Base-by-base conservation (phyloP, 1,139 yeast species). In the Magnusiomyces suaveolens region DNA sequence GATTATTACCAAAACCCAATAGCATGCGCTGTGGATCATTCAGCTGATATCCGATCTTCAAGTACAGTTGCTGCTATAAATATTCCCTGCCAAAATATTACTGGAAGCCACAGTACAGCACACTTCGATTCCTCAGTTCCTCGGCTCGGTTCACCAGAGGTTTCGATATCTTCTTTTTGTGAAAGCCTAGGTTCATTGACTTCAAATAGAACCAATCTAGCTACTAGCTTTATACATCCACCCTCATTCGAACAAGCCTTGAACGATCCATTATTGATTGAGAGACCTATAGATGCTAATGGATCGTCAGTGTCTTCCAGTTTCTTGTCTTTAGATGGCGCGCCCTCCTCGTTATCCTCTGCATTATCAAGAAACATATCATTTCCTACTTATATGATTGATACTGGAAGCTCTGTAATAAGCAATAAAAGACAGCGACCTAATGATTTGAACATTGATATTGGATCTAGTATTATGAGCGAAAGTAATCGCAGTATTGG, bases 201-300 rank as follows among this genome's bases (percentile, higher is more conserved):
- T 8, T 18, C 18, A 10, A 4, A 10, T 36, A 18, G 41, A 29
- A 29, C 10, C 41, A n/a, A 16, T 8, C 12, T 8, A 6, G 36
- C 36, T 6, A 12, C 6, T n/a, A 16, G 3, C 18, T 36, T 16
- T 18, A 36, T 36, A 14, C 41, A 36, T 36, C 41, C 41, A 10
- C 48, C 48, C 3, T 46, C 48, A n/a, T 46, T 46, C 20, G 24
- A 16, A 8, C 39, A 46, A 16, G 48, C 48, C 18, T 32, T 46
- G n/a, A 32, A 14, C 6, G 48, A 46, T 26, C 48, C 48, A 14
- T 16, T 36, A 3, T n/a, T 36, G 4, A 16, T 36, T 36, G 41
- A 36, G 16, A 10, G 16, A 4, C 18, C 41, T 36, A 16, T 3
- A 6, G 3, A 14, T 36, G 3, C 18, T 36, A 36, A 18, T 36